Evolutionary conservation across 2,329 filamentous ascomycete species (phyloP).

Genomic region (Periconia macrospinosa): DNA sequence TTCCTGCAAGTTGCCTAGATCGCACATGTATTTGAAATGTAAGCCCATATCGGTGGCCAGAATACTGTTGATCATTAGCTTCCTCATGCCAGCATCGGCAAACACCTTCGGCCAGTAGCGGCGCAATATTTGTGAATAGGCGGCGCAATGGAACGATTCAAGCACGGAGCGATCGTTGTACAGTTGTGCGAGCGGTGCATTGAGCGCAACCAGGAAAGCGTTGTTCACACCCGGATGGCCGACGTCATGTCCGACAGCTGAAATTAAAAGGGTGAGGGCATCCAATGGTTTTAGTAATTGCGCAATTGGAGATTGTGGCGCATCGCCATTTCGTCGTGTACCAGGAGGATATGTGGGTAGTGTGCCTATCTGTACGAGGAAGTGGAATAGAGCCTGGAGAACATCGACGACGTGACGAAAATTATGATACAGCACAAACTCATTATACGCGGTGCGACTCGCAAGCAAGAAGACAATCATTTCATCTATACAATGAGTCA

Average conservation of each 20-base stretch:
- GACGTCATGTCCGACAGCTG: conserved; percentile 97
- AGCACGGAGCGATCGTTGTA: conserved; percentile 97
- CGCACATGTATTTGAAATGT: conserved; percentile 96
- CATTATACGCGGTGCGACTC: conserved; percentile 92
- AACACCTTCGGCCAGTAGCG: conserved; percentile 88
- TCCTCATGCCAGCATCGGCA: conserved; percentile 76
- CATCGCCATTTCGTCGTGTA: conserved; percentile 26
- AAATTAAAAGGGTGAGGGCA: conserved; percentile 83
- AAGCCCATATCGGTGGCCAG: conserved; percentile 96
- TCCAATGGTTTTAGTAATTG: conserved; percentile 82
- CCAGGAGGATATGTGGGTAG: conserved; percentile 66
- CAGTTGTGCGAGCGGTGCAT: conserved; percentile 88
- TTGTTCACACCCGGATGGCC: conserved; percentile 98
- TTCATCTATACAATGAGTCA: conserved; percentile 60
- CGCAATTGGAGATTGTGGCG: conserved; percentile 66
- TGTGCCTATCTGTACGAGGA: conserved; percentile 78
- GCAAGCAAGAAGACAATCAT: conserved; percentile 84
- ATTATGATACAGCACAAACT: conserved; percentile 96
- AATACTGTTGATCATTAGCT: conserved; percentile 96
- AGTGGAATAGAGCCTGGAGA: conserved; percentile 88
- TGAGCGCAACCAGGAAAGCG: conserved; percentile 87
- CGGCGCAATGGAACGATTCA: conserved; percentile 96
- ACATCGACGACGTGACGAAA: conserved; percentile 98
- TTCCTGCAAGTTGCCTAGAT: conserved; percentile 76
- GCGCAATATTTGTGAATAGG: conserved; percentile 92